Conservation (phyloP, 2,329 filamentous ascomycete species). For the Orbilia oligospora region DNA sequence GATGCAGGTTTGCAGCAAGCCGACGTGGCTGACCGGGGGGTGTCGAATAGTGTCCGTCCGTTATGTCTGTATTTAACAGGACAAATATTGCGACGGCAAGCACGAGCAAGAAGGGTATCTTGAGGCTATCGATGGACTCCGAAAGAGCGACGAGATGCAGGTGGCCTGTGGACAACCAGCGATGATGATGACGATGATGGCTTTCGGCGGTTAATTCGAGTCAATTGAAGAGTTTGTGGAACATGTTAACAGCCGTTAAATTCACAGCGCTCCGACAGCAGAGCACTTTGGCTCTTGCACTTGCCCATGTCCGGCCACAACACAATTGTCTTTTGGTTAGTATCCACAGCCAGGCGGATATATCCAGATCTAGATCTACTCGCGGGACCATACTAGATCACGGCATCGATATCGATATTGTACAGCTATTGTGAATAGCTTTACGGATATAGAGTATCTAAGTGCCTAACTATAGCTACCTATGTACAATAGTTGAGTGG, state of each 20-base stretch:
- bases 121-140: slow-evolving; percentile 21
- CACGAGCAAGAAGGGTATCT: slow-evolving; percentile 24
- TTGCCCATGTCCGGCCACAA: neutral
- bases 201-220: slow-evolving; percentile 49
- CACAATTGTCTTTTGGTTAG: too few relatives aligned
- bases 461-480: too few relatives aligned
- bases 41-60: slow-evolving; percentile 11
- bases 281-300: neutral
- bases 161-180: neutral
- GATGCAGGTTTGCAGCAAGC: slow-evolving; percentile 51
- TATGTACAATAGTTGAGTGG: too few relatives aligned
- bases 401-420: too few relatives aligned
- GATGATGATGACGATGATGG: slow-evolving; percentile 36
- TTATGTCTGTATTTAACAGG: slow-evolving; percentile 1
- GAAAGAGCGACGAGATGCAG: slow-evolving; percentile 21
- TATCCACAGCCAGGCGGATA: too few relatives aligned
- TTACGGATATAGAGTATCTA: neutral
- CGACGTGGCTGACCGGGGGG: slow-evolving; percentile 53
- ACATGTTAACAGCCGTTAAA: neutral
- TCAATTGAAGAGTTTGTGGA: slow-evolving; percentile 39
- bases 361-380: too few relatives aligned
- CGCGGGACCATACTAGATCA: too few relatives aligned
- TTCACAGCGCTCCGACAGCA: slow-evolving; percentile 2
- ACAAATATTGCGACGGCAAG: slow-evolving; percentile 23
- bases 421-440: too few relatives aligned